phyloP scores from a whole-genome alignment of 352 stramenopile genomes.

The Lagenidium giganteum region DNA sequence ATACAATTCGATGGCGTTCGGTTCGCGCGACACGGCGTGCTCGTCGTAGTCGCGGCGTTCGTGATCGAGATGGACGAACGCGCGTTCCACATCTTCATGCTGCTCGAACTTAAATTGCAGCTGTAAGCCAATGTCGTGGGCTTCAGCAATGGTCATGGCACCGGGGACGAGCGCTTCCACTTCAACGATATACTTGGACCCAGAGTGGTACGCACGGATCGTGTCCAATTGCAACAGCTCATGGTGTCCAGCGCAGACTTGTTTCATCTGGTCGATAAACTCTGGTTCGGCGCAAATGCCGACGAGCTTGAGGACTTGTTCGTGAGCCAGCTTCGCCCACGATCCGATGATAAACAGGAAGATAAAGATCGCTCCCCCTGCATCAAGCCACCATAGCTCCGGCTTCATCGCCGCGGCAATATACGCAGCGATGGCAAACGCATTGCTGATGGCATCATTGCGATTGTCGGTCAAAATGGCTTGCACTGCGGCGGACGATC shows the following conservation, averaged over 20 bases:
- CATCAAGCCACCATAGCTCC: conserved; percentile 86
- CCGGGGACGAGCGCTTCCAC: conserved; percentile 90
- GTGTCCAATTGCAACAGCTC: conserved; percentile 83
- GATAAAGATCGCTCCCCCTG: conserved; percentile 90
- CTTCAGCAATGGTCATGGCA: conserved; percentile 87
- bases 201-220: conserved; percentile 91
- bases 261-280: conserved; percentile 87
- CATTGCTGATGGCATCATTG: conserved; percentile 93
- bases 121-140: conserved; percentile 92
- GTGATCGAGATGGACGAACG: conserved; percentile 96
- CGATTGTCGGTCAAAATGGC: conserved; percentile 89
- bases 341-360: conserved; percentile 92
- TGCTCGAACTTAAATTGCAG: conserved; percentile 94
- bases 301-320: conserved; percentile 87
- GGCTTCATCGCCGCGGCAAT: conserved; percentile 37
- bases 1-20: too few species aligned
- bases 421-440: conserved; percentile 80
- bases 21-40: too few species aligned
- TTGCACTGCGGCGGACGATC: conserved; percentile 40
- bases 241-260: conserved; percentile 75
- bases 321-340: conserved; percentile 88
- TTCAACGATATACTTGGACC: conserved; percentile 92
- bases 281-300: conserved; percentile 65
- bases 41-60: conserved; percentile 74
- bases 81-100: conserved; percentile 88